These are phyloP conservation scores for Rhodosporidiobolus odoratus DNA, from an alignment of 768 basidiomycete species.

Conservation along the genomic window DNA sequence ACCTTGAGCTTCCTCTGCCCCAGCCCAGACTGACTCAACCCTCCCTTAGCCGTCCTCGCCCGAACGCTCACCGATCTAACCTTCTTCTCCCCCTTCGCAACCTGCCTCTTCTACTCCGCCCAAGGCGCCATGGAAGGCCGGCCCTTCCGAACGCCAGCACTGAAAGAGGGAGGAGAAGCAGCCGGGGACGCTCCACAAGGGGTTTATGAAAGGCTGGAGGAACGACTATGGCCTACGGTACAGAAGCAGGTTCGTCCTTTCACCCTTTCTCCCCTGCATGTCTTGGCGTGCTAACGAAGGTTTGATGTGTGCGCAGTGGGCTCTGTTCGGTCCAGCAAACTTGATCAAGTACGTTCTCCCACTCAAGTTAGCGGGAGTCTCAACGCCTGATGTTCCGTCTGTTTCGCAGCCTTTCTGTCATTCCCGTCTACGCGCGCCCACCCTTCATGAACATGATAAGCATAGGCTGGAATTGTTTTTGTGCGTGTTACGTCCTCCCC, in stretches of 20 bases:
- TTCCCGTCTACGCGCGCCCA: slow-evolving; percentile 4
- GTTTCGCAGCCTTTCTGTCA: no score
- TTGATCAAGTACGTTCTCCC: slow-evolving; percentile 1
- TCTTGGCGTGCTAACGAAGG: not conserved
- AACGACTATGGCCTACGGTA: slow-evolving; percentile 26
- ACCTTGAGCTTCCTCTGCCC: not conserved
- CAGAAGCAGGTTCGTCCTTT: slow-evolving; percentile 12
- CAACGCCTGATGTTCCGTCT: no score
- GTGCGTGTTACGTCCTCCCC: no score
- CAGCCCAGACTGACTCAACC: no score
- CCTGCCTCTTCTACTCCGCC: slow-evolving; percentile 35
- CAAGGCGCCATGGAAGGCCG: slow-evolving; percentile 30
- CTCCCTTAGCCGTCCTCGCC: slow-evolving; percentile 14
- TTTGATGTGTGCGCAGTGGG: slow-evolving; percentile 4
- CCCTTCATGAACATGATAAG: slow-evolving; percentile 35
- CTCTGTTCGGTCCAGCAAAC: slow-evolving; percentile 24
- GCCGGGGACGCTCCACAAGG: slow-evolving; percentile 5
- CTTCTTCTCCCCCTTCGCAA: slow-evolving; percentile 38
- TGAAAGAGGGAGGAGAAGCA: no score
- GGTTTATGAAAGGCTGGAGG: slow-evolving; percentile 38
- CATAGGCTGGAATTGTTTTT: not conserved
- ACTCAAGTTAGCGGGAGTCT: no score
- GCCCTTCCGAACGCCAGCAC: not conserved
- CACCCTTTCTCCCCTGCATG: not conserved
- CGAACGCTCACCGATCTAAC: slow-evolving; percentile 30